Conservation (phyloP, 208 protist genomes). For the Porcisia deanei region DNA sequence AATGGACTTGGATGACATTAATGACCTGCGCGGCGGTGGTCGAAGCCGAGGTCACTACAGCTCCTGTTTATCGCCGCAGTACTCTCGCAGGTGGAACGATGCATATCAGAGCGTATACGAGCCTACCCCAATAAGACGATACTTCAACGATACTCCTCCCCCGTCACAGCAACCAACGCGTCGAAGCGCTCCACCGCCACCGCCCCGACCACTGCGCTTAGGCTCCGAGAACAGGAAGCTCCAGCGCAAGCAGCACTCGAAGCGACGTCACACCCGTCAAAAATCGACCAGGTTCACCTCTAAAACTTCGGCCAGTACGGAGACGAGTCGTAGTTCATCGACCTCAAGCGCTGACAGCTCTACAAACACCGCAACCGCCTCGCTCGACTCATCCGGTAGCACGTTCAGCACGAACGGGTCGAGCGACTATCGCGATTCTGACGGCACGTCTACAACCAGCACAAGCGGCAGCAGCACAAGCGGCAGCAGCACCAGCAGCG, state of each 20-base stretch:
- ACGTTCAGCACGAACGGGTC: not conserved
- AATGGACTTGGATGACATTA: slow-evolving; percentile 28
- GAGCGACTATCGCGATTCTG: slow-evolving; percentile 8
- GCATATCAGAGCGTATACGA: slow-evolving; percentile 10
- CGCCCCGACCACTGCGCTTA: slow-evolving; percentile 6
- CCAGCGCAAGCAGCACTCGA: not conserved
- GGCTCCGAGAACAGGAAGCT: not conserved
- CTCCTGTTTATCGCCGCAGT: slow-evolving; percentile 1
- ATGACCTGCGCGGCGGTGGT: slow-evolving; percentile 13
- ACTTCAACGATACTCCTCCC: slow-evolving; percentile 17
- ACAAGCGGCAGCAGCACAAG: slow-evolving; percentile 17
- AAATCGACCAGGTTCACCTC: not conserved
- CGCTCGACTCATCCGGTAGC: slow-evolving; percentile 13
- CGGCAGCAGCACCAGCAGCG: slow-evolving; percentile 12
- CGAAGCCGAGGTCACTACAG: slow-evolving; percentile 12
- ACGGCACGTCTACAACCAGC: slow-evolving; percentile 7
- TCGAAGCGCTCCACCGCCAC: slow-evolving; percentile 16
- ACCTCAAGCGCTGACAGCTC: slow-evolving; percentile 15
- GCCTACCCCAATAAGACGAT: not conserved
- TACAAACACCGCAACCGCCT: not conserved
- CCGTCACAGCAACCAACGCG: not conserved
- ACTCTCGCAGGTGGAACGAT: slow-evolving; percentile 9
- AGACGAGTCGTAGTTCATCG: not conserved
- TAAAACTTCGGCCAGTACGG: not conserved
- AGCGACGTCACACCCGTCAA: not conserved